Evolutionary conservation across 768 basidiomycete genomes (phyloP), one percentile per base, ranked within the genome.

Genomic region (Sporobolomyces roseus): DNA sequence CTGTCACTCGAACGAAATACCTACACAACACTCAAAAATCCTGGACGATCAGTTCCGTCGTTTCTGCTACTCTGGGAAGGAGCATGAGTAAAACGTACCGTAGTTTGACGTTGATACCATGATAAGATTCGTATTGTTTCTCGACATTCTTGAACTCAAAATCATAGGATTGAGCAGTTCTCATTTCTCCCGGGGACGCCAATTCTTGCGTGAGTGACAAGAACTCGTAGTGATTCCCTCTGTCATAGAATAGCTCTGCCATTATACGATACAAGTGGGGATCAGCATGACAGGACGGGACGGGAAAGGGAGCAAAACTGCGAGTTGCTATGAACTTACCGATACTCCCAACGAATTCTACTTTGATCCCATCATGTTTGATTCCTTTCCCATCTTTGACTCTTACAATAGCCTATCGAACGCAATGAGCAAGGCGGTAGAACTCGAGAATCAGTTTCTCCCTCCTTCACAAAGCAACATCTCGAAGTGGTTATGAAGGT

Each of bases 141-240:
- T 99, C 96, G 46, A 99, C 90, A 76, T 94, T 99, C 83, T 97
- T 97, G 84, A 99, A 98, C 76, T 87, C 84, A 80, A 99, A 98
- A 61, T 97, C 93, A 74, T 87, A 96, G 13, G 92, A 91, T 80
- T 97, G 93, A 0, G 93, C 93, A 76, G 91, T 88, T 50, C 96
- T 85, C 87, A 99, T 87, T 77, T 99, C 96, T 38, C 92, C 93
- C n/a, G 92, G 92, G 0, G 91, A 87, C 3, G 93, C 92, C 30
- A 97, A 83, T 76, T 98, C 94, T 80, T 97, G 92, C 0, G 92
- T 91, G 75, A 97, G 80, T 10, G 94, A 96, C 14, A 98, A 82
- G 79, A 98, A 98, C 78, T 98, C 96, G 78, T 97, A 93, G 78
- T 98, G 94, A 78, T 97, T 94, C 3, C 94, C 93, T 27, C 93